Evolutionary conservation across 2,329 filamentous ascomycete genomes (phyloP).

Genomic region (Diaporthe citriasiana): DNA sequence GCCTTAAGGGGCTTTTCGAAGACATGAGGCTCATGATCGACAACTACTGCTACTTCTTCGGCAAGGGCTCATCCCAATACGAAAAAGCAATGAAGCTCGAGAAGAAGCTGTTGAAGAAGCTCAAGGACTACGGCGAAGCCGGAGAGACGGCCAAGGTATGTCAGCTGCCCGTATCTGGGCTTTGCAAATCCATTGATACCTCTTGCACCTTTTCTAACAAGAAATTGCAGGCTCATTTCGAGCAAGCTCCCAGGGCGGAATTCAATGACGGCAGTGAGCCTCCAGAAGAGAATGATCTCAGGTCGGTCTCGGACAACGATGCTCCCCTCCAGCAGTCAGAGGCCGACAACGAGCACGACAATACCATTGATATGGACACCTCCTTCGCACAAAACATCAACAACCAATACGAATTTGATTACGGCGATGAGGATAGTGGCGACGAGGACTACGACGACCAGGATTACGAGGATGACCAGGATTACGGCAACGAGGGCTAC

Average conservation of each 20-base stretch:
- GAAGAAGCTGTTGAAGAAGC: neutral
- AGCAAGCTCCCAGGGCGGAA: neutral
- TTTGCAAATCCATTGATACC: neutral
- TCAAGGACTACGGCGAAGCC: neutral
- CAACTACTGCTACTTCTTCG: neutral
- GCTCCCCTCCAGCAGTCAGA: neutral
- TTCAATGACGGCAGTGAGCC: neutral
- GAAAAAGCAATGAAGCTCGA: neutral
- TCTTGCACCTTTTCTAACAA: neutral
- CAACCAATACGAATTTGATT: neutral
- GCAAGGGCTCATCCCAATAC: too few species aligned
- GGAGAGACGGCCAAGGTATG: slow-evolving; percentile 6
- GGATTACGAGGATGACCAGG: too few species aligned
- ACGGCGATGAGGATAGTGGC: neutral
- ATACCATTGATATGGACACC: neutral
- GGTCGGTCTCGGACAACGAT: too few species aligned
- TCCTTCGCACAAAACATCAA: neutral
- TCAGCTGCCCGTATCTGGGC: neutral
- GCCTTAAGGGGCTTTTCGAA: neutral
- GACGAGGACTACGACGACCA: neutral
- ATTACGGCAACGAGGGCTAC: too few species aligned
- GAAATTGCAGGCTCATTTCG: neutral
- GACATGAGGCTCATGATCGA: slow-evolving; percentile 7
- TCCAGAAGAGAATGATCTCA: neutral
- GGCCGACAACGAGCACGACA: neutral